Evolutionary conservation across 768 basidiomycete genomes (phyloP).

Genomic region (Tulasnella sp.): DNA sequence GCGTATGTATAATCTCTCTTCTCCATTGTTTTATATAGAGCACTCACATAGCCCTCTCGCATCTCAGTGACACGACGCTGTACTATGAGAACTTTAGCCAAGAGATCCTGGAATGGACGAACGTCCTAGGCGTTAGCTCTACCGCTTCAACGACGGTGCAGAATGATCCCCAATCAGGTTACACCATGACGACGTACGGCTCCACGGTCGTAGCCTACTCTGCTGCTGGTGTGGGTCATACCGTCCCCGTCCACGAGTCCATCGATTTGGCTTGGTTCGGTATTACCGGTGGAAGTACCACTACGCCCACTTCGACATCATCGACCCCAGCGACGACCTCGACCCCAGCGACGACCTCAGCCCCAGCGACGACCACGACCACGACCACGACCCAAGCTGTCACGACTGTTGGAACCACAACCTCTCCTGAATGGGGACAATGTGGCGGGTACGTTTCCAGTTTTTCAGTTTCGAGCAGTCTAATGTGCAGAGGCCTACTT

Average conservation of each 20-base stretch:
- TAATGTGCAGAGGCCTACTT: not conserved
- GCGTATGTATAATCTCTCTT: conserved; percentile 22
- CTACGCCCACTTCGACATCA: conserved; percentile 5
- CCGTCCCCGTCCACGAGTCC: conserved; percentile 40
- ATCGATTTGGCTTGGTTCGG: conserved; percentile 42
- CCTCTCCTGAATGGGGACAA: not conserved
- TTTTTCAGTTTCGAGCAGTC: not conserved
- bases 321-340: conserved; percentile 10
- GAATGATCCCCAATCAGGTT: conserved; percentile 37
- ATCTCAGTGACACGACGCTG: conserved; percentile 40
- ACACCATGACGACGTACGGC: conserved; percentile 41
- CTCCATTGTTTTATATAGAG: not conserved
- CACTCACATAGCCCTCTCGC: not conserved
- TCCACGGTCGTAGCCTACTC: conserved; percentile 40
- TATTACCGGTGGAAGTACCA: conserved; percentile 24
- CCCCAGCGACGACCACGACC: not conserved
- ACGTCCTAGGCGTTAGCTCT: conserved; percentile 38
- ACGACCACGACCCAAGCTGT: conserved; percentile 12
- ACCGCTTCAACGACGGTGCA: conserved; percentile 33
- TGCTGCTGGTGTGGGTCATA: conserved; percentile 41
- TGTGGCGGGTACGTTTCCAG: not conserved
- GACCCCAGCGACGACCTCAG: not conserved
- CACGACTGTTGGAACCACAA: not conserved
- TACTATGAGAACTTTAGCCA: conserved; percentile 41
- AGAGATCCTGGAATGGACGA: conserved; percentile 47